These are phyloP conservation scores for Mortierella hygrophila DNA, from an alignment of 192 early-diverging fungal species.

Conservation along the genomic window DNA sequence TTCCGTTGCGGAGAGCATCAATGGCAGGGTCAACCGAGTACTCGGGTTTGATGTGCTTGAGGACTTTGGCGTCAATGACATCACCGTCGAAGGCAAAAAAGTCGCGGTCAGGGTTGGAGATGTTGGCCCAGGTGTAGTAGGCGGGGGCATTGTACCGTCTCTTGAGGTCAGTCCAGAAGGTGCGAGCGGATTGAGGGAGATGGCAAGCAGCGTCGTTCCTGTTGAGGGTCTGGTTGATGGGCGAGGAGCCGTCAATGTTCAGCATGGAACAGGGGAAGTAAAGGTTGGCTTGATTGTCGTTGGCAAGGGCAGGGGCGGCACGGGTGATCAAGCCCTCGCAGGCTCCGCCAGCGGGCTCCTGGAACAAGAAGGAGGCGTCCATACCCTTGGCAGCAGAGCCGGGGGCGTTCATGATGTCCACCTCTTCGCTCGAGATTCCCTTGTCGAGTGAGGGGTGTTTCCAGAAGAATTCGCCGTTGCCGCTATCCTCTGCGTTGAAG, in stretches of 20 bases:
- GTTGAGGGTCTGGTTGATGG: conserved; percentile 59
- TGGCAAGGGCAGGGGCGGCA: conserved; percentile 22
- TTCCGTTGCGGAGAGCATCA: conserved; percentile 60
- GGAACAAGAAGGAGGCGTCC: conserved; percentile 83
- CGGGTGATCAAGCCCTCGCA: conserved; percentile 63
- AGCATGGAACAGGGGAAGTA: conserved; percentile 77
- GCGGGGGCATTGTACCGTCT: conserved; percentile 61
- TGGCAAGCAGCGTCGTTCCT: conserved; percentile 70
- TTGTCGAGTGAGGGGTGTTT: conserved; percentile 58
- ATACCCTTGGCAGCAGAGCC: conserved; percentile 71
- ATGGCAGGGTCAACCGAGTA: conserved; percentile 26
- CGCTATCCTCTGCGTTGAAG: conserved; percentile 56
- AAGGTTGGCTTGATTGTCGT: conserved; percentile 39
- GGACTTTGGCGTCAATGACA: conserved; percentile 49
- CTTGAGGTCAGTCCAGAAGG: conserved; percentile 59
- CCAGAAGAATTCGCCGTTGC: conserved; percentile 55
- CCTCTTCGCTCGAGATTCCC: conserved; percentile 24
- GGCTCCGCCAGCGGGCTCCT: conserved; percentile 70
- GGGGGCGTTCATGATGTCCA: conserved; percentile 65
- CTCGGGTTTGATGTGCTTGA: conserved; percentile 44
- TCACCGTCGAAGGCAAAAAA: conserved; percentile 59
- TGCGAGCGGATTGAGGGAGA: conserved; percentile 58
- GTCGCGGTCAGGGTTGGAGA: conserved; percentile 51
- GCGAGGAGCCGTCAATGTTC: conserved; percentile 56
- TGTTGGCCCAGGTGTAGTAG: conserved; percentile 73